Conservation (phyloP, 768 basidiomycete species). For the Rhodotorula toruloides region DNA sequence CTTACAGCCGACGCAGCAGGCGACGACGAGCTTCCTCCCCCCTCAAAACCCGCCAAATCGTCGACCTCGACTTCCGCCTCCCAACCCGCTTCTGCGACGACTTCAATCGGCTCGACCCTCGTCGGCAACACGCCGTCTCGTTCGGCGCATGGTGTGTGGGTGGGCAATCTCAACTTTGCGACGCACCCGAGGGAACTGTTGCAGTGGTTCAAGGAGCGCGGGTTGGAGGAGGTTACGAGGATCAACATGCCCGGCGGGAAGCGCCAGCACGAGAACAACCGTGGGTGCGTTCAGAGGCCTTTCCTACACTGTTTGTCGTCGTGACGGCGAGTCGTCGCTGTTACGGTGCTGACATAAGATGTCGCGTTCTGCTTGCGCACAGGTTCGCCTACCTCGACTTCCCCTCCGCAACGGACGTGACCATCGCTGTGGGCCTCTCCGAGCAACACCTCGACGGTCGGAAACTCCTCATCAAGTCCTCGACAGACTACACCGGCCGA, state of each 20-base stretch:
- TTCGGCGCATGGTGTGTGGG: slow-evolving; percentile 66
- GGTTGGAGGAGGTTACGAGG: slow-evolving; percentile 59
- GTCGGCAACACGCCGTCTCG: slow-evolving; percentile 42
- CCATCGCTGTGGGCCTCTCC: slow-evolving; percentile 68
- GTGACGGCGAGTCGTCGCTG: no score
- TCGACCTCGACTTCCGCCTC: background rate
- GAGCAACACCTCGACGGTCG: slow-evolving; percentile 79
- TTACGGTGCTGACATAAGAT: no score
- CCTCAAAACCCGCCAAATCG: background rate
- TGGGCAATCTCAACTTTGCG: slow-evolving; percentile 87
- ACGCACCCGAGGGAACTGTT: slow-evolving; percentile 68
- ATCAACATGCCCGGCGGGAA: slow-evolving; percentile 71
- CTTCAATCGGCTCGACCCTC: slow-evolving; percentile 27
- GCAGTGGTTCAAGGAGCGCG: slow-evolving; percentile 31
- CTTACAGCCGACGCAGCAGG: slow-evolving; percentile 25
- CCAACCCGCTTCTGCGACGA: background rate
- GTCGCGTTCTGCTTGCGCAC: background rate
- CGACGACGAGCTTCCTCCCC: background rate
- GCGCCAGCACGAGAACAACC: slow-evolving; percentile 60
- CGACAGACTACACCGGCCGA: slow-evolving; percentile 50
- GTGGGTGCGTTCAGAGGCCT: slow-evolving; percentile 57
- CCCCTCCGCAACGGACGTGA: slow-evolving; percentile 66
- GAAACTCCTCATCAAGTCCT: slow-evolving; percentile 86
- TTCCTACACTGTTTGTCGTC: no score
- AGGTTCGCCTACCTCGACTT: slow-evolving; percentile 99